A percentile compares a stretch with the other conserved stretches of the same genome.
Conservation (phyloP, 2,329 filamentous ascomycete species). For the Arthrobotrys sinensis region DNA sequence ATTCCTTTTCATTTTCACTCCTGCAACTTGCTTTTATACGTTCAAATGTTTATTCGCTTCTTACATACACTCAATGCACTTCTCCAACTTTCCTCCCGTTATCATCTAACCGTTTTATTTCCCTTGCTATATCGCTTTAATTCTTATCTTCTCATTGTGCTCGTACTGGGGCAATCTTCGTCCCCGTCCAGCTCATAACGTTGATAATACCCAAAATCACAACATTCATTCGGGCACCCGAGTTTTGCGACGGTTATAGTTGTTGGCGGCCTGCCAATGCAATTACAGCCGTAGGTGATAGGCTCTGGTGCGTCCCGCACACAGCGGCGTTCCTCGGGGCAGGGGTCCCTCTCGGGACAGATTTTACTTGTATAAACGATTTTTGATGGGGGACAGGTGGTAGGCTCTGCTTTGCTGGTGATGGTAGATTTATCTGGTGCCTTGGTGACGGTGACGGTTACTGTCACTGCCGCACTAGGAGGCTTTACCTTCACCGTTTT, state of each 20-base stretch:
- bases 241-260: not conserved
- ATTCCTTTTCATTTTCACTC: too few species aligned
- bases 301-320: constrained; percentile 4
- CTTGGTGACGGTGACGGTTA: not conserved
- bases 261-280: constrained; percentile 3
- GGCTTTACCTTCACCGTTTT: constrained; percentile 1
- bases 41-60: too few species aligned
- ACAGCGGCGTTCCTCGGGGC: not conserved
- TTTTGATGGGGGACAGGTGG: constrained; percentile 4
- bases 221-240: constrained; percentile 1
- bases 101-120: too few species aligned
- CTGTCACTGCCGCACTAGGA: not conserved
- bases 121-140: too few species aligned
- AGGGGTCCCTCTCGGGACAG: not conserved
- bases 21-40: too few species aligned
- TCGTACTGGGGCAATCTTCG: not conserved
- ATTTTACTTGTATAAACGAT: constrained; percentile 5
- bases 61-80: too few species aligned
- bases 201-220: not conserved
- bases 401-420: not conserved
- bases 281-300: not conserved
- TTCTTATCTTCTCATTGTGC: too few species aligned
- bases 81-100: too few species aligned
- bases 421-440: not conserved
- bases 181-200: not conserved